phyloP scores from a whole-genome alignment of 2,329 filamentous ascomycete species.

The Talaromyces sp. region DNA sequence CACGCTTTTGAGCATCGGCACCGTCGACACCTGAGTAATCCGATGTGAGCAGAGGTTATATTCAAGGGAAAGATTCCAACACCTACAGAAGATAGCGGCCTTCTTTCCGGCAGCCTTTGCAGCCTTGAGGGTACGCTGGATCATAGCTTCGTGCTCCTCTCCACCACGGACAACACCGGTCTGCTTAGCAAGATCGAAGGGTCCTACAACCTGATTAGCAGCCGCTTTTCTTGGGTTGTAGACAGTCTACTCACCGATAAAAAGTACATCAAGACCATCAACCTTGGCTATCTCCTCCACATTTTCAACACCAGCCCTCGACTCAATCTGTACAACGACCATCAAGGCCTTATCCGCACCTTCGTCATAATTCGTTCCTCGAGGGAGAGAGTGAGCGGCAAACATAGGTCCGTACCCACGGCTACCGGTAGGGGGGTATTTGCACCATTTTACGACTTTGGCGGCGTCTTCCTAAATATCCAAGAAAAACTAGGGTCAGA shows the following conservation, averaged over 20 bases:
- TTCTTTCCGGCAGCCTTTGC: constrained; percentile 37
- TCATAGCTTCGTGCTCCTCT: constrained; percentile 40
- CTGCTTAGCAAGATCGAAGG: constrained; percentile 39
- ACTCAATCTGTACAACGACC: constrained; percentile 49
- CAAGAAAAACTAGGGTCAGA: constrained; percentile 35
- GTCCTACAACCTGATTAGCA: constrained; percentile 20
- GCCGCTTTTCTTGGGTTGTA: background rate
- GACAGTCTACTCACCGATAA: constrained; percentile 31
- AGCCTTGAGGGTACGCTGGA: constrained; percentile 35
- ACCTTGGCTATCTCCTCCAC: constrained; percentile 45
- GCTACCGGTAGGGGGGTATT: constrained; percentile 55
- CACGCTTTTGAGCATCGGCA: constrained; percentile 32
- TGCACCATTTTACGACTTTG: constrained; percentile 51
- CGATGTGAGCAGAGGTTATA: background rate
- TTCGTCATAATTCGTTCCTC: constrained; percentile 51
- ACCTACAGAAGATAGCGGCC: constrained; percentile 43
- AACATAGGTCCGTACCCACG: constrained; percentile 58
- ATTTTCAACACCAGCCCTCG: constrained; percentile 39
- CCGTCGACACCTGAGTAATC: constrained; percentile 30
- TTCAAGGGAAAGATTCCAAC: background rate
- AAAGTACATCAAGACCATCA: constrained; percentile 40
- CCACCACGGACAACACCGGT: constrained; percentile 35
- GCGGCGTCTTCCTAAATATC: constrained; percentile 47
- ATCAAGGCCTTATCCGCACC: constrained; percentile 53
- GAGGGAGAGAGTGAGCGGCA: constrained; percentile 42